Base-by-base conservation (phyloP, 2,329 filamentous ascomycete species). In the Fusarium sp. region DNA sequence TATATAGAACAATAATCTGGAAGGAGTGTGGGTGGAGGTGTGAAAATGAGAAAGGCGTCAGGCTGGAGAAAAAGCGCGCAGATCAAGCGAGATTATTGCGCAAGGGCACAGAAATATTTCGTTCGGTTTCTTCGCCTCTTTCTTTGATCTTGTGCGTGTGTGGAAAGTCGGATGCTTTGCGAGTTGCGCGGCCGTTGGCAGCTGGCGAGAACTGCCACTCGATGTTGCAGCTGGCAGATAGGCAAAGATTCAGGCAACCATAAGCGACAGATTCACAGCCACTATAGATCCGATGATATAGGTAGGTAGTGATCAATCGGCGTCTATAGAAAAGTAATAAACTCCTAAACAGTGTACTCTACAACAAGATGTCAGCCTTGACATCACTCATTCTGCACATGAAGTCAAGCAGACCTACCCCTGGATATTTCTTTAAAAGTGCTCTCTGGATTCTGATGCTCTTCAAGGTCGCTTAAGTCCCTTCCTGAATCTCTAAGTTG, bases 121-220 rank as follows among this genome's bases (percentile, higher is more conserved):
- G 13, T 18, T 20, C 18, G 32, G 27, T 52, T 48, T 25, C 20
- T 32, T 37, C 34, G 34, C 34, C 34, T 12, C 18, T 37, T 25
- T 24, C 29, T 47, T 25, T 9, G n/a, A 30, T 22, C 18, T 53
- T 40, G 34, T 25, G 55, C 22, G 29, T 16, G 37, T 32, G 34
- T 14, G 22, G 42, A 40, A 24, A 25, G 44, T n/a, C 41, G 27
- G 27, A 55, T 32, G 11, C 14, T 8, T 47, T 32, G 4, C 37
- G 12, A 41, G 30, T 46, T 49, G 22, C 20, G 48, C 64, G 20
- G 68, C 64, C 32, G 55, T 57, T 55, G 64, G 41, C 68, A 71
- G 60, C 59, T 70, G 68, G 55, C 59, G 42, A 52, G 55, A 61
- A 56, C 55, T 70, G 59, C 32, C 54, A 53, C 60, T 55, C 37